phyloP scores from a whole-genome alignment of 176 grass and related monocot genomes.

The Leersia perrieri region DNA sequence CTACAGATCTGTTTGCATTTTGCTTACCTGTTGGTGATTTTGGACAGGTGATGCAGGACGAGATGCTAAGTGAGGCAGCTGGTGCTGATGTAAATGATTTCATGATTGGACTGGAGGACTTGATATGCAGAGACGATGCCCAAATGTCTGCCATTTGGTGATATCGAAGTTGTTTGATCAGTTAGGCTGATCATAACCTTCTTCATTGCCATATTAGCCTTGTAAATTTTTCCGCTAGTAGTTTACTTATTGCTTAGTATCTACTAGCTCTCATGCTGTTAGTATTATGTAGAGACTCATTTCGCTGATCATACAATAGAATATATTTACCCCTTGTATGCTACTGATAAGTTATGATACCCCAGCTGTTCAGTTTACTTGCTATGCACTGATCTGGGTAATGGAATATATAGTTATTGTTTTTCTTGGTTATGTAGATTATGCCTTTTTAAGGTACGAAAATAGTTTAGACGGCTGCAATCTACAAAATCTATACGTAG shows the following conservation, averaged over 20 bases:
- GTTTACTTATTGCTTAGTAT: slow-evolving; percentile 14
- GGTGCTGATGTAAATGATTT: slow-evolving; percentile 45
- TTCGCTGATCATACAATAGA: slow-evolving; percentile 25
- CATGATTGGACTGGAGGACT: slow-evolving; percentile 68
- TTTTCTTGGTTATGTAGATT: too few relatives aligned
- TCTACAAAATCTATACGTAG: too few relatives aligned
- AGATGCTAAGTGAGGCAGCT: slow-evolving; percentile 36
- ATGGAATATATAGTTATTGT: too few relatives aligned
- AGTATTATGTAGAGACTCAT: neutral
- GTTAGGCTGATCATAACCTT: neutral
- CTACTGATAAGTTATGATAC: neutral
- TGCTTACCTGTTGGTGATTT: slow-evolving; percentile 9
- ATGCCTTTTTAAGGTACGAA: too few relatives aligned
- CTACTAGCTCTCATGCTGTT: slow-evolving; percentile 18
- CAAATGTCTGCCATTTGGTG: slow-evolving; percentile 51
- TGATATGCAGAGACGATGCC: slow-evolving; percentile 49
- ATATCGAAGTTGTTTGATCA: slow-evolving; percentile 14
- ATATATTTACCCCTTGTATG: neutral
- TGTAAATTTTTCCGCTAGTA: slow-evolving; percentile 41
- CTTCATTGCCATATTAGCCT: slow-evolving; percentile 21
- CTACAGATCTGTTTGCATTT: neutral
- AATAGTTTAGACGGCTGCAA: too few relatives aligned
- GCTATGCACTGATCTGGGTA: neutral
- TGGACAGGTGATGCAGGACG: slow-evolving; percentile 53
- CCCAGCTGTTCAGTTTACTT: neutral